phyloP scores from a whole-genome alignment of 257 asterid genomes.

The Solanum piurae region DNA sequence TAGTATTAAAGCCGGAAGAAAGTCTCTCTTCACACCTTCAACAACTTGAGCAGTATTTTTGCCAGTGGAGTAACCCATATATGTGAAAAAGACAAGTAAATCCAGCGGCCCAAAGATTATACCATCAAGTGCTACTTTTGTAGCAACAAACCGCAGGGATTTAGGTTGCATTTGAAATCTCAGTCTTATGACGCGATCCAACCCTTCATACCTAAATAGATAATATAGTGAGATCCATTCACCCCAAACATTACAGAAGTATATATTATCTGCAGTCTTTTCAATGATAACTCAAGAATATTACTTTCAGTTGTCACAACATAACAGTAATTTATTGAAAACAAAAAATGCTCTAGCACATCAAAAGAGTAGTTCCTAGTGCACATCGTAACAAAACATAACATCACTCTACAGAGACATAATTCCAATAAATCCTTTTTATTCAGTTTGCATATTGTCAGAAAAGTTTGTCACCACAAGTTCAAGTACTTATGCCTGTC shows the following conservation, averaged over 20 bases:
- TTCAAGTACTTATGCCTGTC: neutral
- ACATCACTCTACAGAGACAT: neutral
- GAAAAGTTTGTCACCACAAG: neutral
- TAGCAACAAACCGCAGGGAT: conserved; percentile 55
- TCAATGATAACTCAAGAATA: neutral
- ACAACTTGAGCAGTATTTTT: conserved; percentile 54
- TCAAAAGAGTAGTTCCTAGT: neutral
- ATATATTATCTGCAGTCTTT: neutral
- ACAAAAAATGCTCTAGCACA: neutral
- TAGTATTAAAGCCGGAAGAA: conserved; percentile 60
- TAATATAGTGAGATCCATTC: neutral
- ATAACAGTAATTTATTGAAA: neutral
- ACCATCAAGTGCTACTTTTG: conserved; percentile 75
- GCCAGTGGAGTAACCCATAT: conserved; percentile 80
- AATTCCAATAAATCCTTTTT: neutral
- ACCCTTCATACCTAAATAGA: conserved; percentile 56
- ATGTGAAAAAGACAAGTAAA: conserved; percentile 63
- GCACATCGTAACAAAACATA: neutral
- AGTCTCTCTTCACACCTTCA: conserved; percentile 75
- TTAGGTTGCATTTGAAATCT: conserved; percentile 52
- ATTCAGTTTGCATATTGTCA: neutral
- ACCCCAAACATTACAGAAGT: neutral
- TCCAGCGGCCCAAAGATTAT: conserved; percentile 74
- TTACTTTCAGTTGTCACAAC: neutral
- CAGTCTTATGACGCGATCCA: conserved; percentile 54